A percentile compares a stretch with the other conserved stretches of the same genome.
Evolutionary conservation across 2,329 filamentous ascomycete genomes (phyloP).

Genomic region (Fusarium hainanense): DNA sequence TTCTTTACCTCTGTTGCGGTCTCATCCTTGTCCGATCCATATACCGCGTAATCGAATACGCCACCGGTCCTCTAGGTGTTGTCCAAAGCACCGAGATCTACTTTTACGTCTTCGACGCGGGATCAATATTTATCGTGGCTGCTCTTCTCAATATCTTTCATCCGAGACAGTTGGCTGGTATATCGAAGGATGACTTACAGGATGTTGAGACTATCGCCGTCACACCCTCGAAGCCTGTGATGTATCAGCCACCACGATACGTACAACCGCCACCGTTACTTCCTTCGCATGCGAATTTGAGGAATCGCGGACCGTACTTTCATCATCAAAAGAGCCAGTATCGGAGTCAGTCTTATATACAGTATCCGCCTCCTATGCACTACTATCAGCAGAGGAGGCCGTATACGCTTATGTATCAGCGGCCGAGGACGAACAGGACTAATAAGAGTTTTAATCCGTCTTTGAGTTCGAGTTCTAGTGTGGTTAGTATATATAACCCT

Average conservation of each 20-base stretch:
- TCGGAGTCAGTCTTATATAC: conserved; percentile 2
- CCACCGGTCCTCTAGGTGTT: conserved; percentile 46
- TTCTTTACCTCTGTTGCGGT: conserved; percentile 37
- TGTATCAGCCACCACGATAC: neutral
- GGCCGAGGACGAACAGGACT: conserved; percentile 18
- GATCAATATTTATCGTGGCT: conserved; percentile 44
- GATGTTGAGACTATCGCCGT: neutral
- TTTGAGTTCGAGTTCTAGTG: conserved; percentile 13
- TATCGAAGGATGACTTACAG: neutral
- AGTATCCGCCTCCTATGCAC: conserved; percentile 12
- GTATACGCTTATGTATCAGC: neutral
- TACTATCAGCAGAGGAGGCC: conserved; percentile 23
- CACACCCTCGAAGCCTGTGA: neutral
- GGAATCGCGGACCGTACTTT: neutral
- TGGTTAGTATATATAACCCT: conserved; percentile 20
- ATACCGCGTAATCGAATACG: conserved; percentile 56
- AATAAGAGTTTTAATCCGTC: conserved; percentile 22
- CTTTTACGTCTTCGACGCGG: conserved; percentile 52
- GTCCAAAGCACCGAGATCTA: conserved; percentile 49
- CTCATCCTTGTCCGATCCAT: conserved; percentile 54
- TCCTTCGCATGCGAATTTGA: conserved; percentile 5
- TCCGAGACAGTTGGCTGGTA: conserved; percentile 6
- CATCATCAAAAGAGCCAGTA: conserved; percentile 2
- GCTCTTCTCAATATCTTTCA: conserved; percentile 36
- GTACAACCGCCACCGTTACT: neutral